Base-by-base conservation (phyloP, 352 stramenopile species). In the Globisporangium orthogonon region DNA sequence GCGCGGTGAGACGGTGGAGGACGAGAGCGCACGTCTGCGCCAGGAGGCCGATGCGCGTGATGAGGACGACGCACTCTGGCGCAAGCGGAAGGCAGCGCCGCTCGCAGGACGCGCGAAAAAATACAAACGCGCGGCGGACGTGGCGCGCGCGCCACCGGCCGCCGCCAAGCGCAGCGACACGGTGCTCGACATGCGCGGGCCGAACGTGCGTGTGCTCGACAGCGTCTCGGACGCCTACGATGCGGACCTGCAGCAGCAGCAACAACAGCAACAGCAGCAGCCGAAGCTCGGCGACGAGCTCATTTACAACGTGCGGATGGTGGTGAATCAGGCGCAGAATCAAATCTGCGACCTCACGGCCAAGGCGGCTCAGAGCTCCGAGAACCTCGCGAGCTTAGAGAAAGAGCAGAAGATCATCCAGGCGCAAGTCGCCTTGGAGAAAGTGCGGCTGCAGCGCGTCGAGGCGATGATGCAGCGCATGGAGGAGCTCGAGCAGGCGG, bases 251-350 rank as follows among this genome's bases (percentile, higher is more conserved):
- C 73, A 73, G 29, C 64, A 69, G 15, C 30, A 0, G 67, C 87
- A 51, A 66, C 64, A 2, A 67, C 66, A 11, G 35, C 35, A 9
- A 9, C 33, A 9, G 33, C 33, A 5, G 2, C 76, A 66, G 53
- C 86, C 87, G 0, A 93, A 93, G 61, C 62, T 97, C 6, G 89
- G 89, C 2, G 84, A 96, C 50, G 89, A 97, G 68, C 70, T 97
- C 23, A 88, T 97, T 63, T 93, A 96, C 65, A 97, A 97, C 55
- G 81, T 97, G 14, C 72, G 80, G 33, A 90, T 91, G 70, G 73
- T 96, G 15, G 87, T 97, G 43, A 92, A 92, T 60, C 57, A 92
- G 2, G 70, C 87, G 3, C 79, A 96, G 66, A 76, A 78, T 7
- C 69, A 84, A 37, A 89, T 96, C 56, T 84, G 76, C 46, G 79